Evolutionary conservation across 345 rosid genomes (phyloP).

Genomic region (Kandelia obovata): DNA sequence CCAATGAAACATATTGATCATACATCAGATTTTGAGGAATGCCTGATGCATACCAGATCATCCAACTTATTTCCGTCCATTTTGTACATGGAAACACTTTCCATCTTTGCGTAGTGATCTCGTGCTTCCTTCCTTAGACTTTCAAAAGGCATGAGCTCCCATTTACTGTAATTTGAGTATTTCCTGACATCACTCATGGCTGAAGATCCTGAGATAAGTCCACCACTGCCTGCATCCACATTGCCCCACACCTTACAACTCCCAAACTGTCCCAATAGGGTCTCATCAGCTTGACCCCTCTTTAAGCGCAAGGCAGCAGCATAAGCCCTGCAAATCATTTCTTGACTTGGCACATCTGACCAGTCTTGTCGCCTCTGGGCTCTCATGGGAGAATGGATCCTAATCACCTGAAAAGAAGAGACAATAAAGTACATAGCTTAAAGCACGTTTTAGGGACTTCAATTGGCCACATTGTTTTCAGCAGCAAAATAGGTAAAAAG

Average conservation of each 20-base stretch:
- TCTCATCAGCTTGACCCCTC: slow-evolving; percentile 41
- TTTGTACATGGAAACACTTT: slow-evolving; percentile 77
- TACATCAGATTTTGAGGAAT: slow-evolving; percentile 19
- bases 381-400: slow-evolving; percentile 96
- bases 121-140: slow-evolving; percentile 85
- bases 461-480: neutral
- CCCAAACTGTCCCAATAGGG: slow-evolving; percentile 61
- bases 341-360: slow-evolving; percentile 80
- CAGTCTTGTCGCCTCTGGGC: slow-evolving; percentile 68
- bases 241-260: slow-evolving; percentile 92
- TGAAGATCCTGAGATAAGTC: slow-evolving; percentile 71
- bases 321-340: slow-evolving; percentile 68
- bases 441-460: neutral
- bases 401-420: slow-evolving; percentile 57
- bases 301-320: slow-evolving; percentile 72
- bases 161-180: slow-evolving; percentile 75
- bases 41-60: slow-evolving; percentile 86
- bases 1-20: neutral
- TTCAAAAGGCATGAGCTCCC: slow-evolving; percentile 78
- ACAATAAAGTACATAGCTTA: neutral
- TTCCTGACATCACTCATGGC: slow-evolving; percentile 75
- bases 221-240: slow-evolving; percentile 45
- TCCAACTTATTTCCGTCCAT: slow-evolving; percentile 97
- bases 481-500: neutral
- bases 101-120: slow-evolving; percentile 73